Evolutionary conservation across 2,329 filamentous ascomycete species (phyloP).

Genomic region (Penicillium rolfsii): DNA sequence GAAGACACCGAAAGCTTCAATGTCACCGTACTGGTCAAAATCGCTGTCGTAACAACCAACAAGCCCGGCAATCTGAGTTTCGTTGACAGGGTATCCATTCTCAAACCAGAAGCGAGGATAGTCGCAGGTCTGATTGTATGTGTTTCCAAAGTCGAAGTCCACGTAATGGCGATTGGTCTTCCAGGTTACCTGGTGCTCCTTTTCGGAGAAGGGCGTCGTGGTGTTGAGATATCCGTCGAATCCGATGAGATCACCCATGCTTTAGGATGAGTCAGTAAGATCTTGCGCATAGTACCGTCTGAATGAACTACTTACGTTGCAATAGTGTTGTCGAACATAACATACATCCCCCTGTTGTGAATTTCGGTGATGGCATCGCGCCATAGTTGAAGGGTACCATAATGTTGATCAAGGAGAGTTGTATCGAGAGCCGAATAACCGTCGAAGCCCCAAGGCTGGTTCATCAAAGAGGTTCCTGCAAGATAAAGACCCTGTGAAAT

Average conservation of each 20-base stretch:
- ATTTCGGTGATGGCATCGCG: slow-evolving; percentile 61
- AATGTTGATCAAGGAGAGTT: slow-evolving; percentile 65
- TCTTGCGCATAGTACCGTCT: no score
- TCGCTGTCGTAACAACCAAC: slow-evolving; percentile 65
- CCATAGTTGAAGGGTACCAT: slow-evolving; percentile 62
- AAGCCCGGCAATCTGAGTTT: slow-evolving; percentile 52
- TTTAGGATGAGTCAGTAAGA: slow-evolving; percentile 9
- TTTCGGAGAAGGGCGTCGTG: slow-evolving; percentile 58
- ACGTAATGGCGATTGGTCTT: slow-evolving; percentile 59
- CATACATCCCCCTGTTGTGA: slow-evolving; percentile 65
- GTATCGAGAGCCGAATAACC: slow-evolving; percentile 64
- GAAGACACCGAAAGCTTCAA: slow-evolving; percentile 65
- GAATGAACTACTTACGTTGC: slow-evolving; percentile 53
- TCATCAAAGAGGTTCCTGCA: slow-evolving; percentile 65
- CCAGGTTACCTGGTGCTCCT: slow-evolving; percentile 62
- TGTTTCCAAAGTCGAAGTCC: slow-evolving; percentile 60
- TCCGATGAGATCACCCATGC: slow-evolving; percentile 64
- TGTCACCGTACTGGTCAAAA: slow-evolving; percentile 67
- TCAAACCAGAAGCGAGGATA: slow-evolving; percentile 67
- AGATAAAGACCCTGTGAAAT: slow-evolving; percentile 59
- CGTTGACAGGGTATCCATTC: slow-evolving; percentile 55
- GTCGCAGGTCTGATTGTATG: slow-evolving; percentile 57
- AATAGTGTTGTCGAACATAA: slow-evolving; percentile 68
- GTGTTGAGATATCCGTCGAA: slow-evolving; percentile 64
- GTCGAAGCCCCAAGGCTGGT: slow-evolving; percentile 66